Conservation (phyloP, 805 yeast genomes). For the Kodamaea jinghongensis region DNA sequence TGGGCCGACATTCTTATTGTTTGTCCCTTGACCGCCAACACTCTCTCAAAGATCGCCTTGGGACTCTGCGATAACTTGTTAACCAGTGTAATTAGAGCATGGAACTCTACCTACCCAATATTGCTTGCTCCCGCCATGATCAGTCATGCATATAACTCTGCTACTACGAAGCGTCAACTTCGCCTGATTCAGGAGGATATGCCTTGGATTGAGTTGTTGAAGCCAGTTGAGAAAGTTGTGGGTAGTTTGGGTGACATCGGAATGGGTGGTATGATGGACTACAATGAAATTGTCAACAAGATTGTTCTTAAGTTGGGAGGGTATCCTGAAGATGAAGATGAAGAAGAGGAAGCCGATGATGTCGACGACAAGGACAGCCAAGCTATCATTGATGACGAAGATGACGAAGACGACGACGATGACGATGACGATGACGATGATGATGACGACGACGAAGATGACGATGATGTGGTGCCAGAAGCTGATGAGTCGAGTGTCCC, state of each 20-base stretch:
- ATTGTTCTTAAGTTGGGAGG: slow-evolving; percentile 67
- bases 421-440: slow-evolving; percentile 37
- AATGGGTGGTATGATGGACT: slow-evolving; percentile 99
- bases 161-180: slow-evolving; percentile 82
- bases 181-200: slow-evolving; percentile 78
- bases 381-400: slow-evolving; percentile 25
- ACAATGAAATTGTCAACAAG: slow-evolving; percentile 88
- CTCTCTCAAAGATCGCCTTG: slow-evolving; percentile 81
- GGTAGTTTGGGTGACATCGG: slow-evolving; percentile 96
- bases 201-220: slow-evolving; percentile 92
- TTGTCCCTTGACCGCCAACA: slow-evolving; percentile 94
- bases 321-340: slow-evolving; percentile 49
- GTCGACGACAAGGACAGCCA: slow-evolving; percentile 40
- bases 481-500: background rate
- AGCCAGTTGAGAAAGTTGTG: slow-evolving; percentile 91
- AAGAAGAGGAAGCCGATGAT: slow-evolving; percentile 46
- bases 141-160: slow-evolving; percentile 84
- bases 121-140: slow-evolving; percentile 95
- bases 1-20: slow-evolving; percentile 95
- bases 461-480: slow-evolving; percentile 39
- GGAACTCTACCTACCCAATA: slow-evolving; percentile 91
- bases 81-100: slow-evolving; percentile 88
- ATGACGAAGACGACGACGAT: slow-evolving; percentile 28
- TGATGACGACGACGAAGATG: slow-evolving; percentile 39
- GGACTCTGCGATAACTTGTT: slow-evolving; percentile 92